Base-by-base conservation (phyloP, 2,329 filamentous ascomycete genomes). In the Penicillium fuscoglaucum region DNA sequence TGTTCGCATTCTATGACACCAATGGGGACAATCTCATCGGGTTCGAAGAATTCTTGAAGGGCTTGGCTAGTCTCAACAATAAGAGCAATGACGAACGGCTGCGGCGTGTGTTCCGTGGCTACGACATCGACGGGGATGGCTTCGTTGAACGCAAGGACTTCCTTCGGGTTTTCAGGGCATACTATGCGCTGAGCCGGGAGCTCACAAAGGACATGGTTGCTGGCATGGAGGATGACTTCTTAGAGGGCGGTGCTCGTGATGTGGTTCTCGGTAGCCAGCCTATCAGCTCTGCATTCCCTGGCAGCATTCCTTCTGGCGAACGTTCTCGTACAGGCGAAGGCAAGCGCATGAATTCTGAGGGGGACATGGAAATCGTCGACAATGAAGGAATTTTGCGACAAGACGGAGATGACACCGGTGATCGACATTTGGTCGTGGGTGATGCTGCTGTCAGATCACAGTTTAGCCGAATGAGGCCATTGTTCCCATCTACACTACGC, bases 1-100 rank as follows among this genome's bases (percentile, higher is more conserved):
- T 97, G 84, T 99, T 98, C 76, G 86, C 90, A 51, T 97, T 97
- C 74, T 99, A 97, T 74, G 95, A 99, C 75, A 90, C 88, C 33
- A 93, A 98, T 72, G 84, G 86, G 43, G 91, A 99, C 71, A 90
- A 90, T 24, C 80, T 96, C 8, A 97, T 99, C 67, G 90, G 90
- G 8, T 98, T 99, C 66, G 84, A 91, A 49, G 95, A 99, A 72
- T 99, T 97, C 70, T 78, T 98, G 26, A 86, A 89, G 57, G 95
- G 91, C 0, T 80, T 97, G 48, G 88, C 91, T 5, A 83, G 83
- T 51, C 77, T 88, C 58, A 83, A 84, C 59, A 80, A 82, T 28
- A 82, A 83, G 55, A 78, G 78, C 55, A 82, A 82, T 26, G 77
- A 89, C 66, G 86, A 90, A 65, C 87, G 90, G 62, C 80, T 93